Percentiles rank a stretch among this genome's conserved stretches.
phyloP scores from a whole-genome alignment of 768 basidiomycete genomes.

The Brasilioporus rufonigricans region DNA sequence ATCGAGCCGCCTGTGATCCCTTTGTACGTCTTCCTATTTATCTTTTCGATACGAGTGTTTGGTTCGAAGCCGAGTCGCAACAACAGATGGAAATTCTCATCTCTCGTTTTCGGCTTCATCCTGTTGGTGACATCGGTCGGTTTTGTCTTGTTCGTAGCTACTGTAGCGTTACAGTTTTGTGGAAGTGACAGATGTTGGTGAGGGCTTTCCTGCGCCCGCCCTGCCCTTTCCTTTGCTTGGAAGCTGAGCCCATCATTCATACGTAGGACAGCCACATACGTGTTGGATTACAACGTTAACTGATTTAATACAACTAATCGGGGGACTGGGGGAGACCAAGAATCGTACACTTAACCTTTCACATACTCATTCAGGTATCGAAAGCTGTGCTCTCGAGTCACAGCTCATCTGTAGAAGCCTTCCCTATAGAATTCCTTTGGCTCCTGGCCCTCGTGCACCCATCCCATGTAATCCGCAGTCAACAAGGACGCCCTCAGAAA shows the following conservation, averaged over 20 bases:
- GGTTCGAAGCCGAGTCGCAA: background rate
- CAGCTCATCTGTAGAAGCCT: slow-evolving; percentile 24
- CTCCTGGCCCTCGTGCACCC: slow-evolving; percentile 39
- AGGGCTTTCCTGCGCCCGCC: no score
- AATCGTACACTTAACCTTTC: no score
- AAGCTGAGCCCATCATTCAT: no score
- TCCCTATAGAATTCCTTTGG: slow-evolving; percentile 25
- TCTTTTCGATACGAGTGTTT: background rate
- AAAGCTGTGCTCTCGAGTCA: background rate
- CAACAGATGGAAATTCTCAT: background rate
- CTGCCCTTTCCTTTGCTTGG: no score
- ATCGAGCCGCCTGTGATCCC: background rate
- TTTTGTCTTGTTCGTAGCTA: background rate
- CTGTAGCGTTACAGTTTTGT: background rate
- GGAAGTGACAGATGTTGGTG: background rate
- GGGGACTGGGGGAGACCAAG: no score
- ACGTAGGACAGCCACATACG: no score
- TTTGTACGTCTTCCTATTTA: background rate
- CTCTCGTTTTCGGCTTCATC: background rate
- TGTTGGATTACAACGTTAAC: no score
- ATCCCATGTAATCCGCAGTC: slow-evolving; percentile 35
- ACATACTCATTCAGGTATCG: no score
- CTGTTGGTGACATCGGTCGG: background rate
- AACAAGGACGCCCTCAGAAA: slow-evolving; percentile 33
- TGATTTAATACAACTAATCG: no score